Base-by-base conservation (phyloP, 2,329 filamentous ascomycete species). In the Cryphonectria parasitica region DNA sequence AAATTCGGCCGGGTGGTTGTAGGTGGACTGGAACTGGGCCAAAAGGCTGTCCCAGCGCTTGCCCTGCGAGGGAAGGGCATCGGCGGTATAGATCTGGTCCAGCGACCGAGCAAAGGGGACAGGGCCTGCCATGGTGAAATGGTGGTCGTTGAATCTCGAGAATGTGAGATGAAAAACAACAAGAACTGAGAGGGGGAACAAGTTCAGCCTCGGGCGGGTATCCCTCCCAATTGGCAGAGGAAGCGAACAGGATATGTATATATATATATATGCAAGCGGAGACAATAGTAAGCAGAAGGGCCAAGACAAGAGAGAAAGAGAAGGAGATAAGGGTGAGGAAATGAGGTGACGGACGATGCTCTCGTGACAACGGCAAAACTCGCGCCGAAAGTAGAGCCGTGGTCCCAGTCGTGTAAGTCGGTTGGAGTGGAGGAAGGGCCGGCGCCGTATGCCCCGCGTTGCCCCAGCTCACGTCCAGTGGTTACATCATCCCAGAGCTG, bases 71-170 rank as follows among this genome's bases (percentile, higher is more conserved):
- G 86, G 79, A 25, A 94, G 82, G 63, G 91, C 90, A 79, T 94
- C 89, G 43, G 89, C 83, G 28, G 93, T 91, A 82, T 98, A 98
- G 78, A 98, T 93, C 79, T 95, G 92, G 75, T 89, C 85, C 76
- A 98, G 85, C 39, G 91, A 90, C 75, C 86, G 87, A 70, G 92
- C 91, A 74, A 91, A 88, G 71, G 95, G 95, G 67, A 97, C 94
- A 19, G 83, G 77, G 66, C 83, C 83, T 45, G 86, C 83, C 88
- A 90, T 88, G 56, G 43, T 65, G 67, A 49, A 31, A 54, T 43
- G 49, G 19, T 6, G 19, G 34, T 45, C n/a, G 10, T 15, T 45
- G 52, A 25, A 25, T 45, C 22, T n/a, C 45, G 4, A 69, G 17
- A 39, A 41, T 41, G 17, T 6, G 34, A 58, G 64, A 28, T 19